A percentile compares a stretch with the other conserved stretches of the same genome.
phyloP scores from a whole-genome alignment of 306 rosid species.

The Casuarina cunninghamiana region DNA sequence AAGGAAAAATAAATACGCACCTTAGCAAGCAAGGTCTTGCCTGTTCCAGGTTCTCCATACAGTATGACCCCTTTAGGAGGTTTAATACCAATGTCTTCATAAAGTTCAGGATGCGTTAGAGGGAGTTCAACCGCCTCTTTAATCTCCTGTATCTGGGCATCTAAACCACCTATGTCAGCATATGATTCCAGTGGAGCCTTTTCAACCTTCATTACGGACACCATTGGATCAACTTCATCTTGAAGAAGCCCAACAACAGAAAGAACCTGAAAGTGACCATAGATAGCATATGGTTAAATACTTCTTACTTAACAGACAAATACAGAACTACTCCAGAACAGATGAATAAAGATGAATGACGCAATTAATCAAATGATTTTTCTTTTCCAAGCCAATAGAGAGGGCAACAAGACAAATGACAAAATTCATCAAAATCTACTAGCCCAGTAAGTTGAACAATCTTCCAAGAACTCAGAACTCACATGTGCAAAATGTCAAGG shows the following conservation, averaged over 20 bases:
- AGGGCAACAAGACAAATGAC: not conserved
- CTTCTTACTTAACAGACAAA: not conserved
- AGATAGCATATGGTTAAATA: slow-evolving; percentile 8
- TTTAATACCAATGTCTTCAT: slow-evolving; percentile 96
- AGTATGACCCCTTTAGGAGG: slow-evolving; percentile 96
- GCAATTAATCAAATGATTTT: not conserved
- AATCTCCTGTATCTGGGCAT: slow-evolving; percentile 99
- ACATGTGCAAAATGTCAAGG: not conserved
- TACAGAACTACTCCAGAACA: not conserved
- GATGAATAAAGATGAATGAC: not conserved
- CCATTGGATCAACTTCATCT: slow-evolving; percentile 99
- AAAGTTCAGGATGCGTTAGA: slow-evolving; percentile 89
- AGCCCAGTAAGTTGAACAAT: not conserved
- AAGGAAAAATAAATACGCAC: slow-evolving; percentile 37
- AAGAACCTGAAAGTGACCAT: slow-evolving; percentile 61
- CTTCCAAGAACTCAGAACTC: not conserved
- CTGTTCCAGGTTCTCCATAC: slow-evolving; percentile 98
- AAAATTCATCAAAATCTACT: not conserved
- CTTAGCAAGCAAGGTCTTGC: slow-evolving; percentile 99
- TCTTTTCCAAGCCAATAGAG: not conserved
- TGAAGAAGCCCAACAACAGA: slow-evolving; percentile 99
- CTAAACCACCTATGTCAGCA: slow-evolving; percentile 97
- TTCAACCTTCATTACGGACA: slow-evolving; percentile 88
- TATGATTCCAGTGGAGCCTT: slow-evolving; percentile 97
- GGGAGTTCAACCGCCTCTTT: slow-evolving; percentile 99